Evolutionary conservation across 768 basidiomycete genomes (phyloP), one percentile per base, ranked within the genome.

Genomic region (Podaxis sp.): DNA sequence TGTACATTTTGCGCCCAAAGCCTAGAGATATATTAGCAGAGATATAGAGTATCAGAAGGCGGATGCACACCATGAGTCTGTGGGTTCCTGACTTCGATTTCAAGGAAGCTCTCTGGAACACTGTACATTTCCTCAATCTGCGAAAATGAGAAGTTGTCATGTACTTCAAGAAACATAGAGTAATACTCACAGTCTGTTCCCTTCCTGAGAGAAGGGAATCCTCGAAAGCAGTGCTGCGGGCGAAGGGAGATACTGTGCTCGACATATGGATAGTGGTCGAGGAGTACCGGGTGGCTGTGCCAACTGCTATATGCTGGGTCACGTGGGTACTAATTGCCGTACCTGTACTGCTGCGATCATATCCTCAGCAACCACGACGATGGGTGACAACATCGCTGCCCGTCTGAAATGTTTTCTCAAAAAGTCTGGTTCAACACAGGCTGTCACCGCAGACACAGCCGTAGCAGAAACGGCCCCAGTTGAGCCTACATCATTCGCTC

Each of bases 51-150:
- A 52, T 36, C 52, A 24, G 11, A 38, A 57, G 36, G 30, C 61
- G 63, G 49, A 51, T 12, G 66, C 84, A 68, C 68, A 95, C 96
- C 96, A 69, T 98, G 96, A 0, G 96, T 99, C 76, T 96, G 94
- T 4, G 96, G 96, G 73, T 96, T 97, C 69, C 92, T 83, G 6
- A 99, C 94, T 75, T 99, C 96, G 68, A 99, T 97, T 79, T 99
- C 96, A 52, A 99, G 80, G 74, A 96, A 97, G 71, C 92, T 95
- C 77, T 98, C 96, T 39, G 96, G 96, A 3, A 96, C 89, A 68
- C 91, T 92, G 73, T 99, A 99, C 94, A 97, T 96, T 79, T 98
- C 96, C 77, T 98, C 96, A 70, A 97, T 92, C 90, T 95, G 75
- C 64, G 70, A 69, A 38, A 66, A 6, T 4, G 42, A 19, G 49